A percentile compares a stretch with the other conserved stretches of the same genome.
Conservation (phyloP, 805 yeast genomes). For the Saccharomycopsis babjevae region DNA sequence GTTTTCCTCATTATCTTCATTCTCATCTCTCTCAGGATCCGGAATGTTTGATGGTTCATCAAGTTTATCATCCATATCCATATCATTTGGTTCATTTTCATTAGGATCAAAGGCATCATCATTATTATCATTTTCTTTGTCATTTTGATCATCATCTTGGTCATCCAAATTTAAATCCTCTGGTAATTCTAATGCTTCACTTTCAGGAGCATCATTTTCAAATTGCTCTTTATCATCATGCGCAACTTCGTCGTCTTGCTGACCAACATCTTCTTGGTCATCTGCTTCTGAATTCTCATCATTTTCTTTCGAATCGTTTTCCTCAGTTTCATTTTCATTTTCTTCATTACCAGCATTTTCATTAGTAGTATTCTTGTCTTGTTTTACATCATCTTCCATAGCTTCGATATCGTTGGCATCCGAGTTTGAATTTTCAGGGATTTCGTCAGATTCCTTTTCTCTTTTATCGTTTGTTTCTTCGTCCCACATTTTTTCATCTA, state of each 20-base stretch:
- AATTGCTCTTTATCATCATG: conserved; percentile 60
- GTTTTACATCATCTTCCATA: conserved; percentile 28
- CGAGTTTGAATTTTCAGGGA: conserved; percentile 50
- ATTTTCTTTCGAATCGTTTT: conserved; percentile 32
- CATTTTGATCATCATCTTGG: conserved; percentile 50
- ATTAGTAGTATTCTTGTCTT: conserved; percentile 25
- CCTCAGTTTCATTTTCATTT: conserved; percentile 27
- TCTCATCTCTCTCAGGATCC: conserved; percentile 22
- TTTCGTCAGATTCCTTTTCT: conserved; percentile 71
- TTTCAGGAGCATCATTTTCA: conserved; percentile 69
- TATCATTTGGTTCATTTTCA: conserved; percentile 20
- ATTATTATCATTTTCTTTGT: conserved; percentile 34
- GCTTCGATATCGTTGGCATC: conserved; percentile 42
- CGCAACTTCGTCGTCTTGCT: conserved; percentile 42
- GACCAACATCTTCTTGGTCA: conserved; percentile 35
- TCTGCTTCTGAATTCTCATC: conserved; percentile 37
- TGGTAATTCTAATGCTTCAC: conserved; percentile 81
- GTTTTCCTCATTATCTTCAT: conserved; percentile 20
- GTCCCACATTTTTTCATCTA: conserved; percentile 97
- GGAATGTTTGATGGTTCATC: conserved; percentile 22
- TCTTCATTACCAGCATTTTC: conserved; percentile 25
- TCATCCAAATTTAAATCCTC: conserved; percentile 85
- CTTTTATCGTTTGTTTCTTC: conserved; percentile 71
- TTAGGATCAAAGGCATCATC: conserved; percentile 20
- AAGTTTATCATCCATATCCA: conserved; percentile 26